Evolutionary conservation across 2,329 filamentous ascomycete species (phyloP).

Genomic region (Fusarium anthophilum): DNA sequence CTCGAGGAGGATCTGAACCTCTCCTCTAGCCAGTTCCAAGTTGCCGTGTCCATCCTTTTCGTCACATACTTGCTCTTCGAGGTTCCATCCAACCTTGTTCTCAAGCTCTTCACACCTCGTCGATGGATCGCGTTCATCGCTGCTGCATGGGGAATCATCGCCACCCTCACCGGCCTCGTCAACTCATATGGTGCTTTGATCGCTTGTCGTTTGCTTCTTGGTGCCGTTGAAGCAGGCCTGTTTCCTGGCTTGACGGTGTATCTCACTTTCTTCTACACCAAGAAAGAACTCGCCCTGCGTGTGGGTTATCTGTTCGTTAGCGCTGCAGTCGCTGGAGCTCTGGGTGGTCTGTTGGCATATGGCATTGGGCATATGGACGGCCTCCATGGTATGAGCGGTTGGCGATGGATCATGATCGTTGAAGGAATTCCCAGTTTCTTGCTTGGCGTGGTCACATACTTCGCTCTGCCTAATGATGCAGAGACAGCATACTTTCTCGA

Average conservation of each 20-base stretch:
- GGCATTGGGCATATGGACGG: constrained; percentile 79
- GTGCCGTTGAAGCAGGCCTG: constrained; percentile 73
- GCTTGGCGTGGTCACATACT: constrained; percentile 48
- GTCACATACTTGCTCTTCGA: constrained; percentile 71
- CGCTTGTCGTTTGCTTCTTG: constrained; percentile 74
- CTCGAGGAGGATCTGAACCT: constrained; percentile 71
- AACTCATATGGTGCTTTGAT: constrained; percentile 72
- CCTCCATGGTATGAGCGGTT: constrained; percentile 69
- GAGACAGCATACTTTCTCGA: constrained; percentile 69
- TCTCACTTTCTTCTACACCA: constrained; percentile 80
- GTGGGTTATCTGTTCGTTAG: constrained; percentile 78
- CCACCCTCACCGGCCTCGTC: constrained; percentile 75
- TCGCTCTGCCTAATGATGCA: constrained; percentile 50
- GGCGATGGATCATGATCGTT: constrained; percentile 76
- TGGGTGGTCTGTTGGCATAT: constrained; percentile 77
- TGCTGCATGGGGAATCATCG: constrained; percentile 71
- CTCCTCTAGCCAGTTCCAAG: constrained; percentile 72
- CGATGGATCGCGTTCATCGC: constrained; percentile 73
- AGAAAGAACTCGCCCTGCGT: constrained; percentile 75
- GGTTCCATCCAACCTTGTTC: constrained; percentile 70
- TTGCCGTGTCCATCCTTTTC: constrained; percentile 73
- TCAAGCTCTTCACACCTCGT: constrained; percentile 70
- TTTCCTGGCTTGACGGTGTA: constrained; percentile 76
- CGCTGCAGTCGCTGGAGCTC: constrained; percentile 75
- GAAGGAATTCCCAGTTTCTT: constrained; percentile 56